Evolutionary conservation across 371 early-diverging fungal genomes (phyloP), one percentile per base, ranked within the genome.

Genomic region (Neoconidiobolus thromboides): DNA sequence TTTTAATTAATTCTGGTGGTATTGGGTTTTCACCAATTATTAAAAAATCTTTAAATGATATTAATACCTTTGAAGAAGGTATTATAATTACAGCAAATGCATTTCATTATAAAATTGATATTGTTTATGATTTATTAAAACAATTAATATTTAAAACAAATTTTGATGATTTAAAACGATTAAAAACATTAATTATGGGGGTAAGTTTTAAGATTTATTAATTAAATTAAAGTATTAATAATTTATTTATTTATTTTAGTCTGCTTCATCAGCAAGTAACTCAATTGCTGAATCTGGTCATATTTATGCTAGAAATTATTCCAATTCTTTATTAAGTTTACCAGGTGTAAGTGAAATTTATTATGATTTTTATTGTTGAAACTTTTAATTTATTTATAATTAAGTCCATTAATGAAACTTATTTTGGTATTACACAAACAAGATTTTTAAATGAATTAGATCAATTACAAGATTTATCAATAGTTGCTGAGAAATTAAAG

Each of bases 261-360:
- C 76, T 64, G 83, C 89, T 0, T 74, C 84, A 1, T 73, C 73
- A 26, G 69, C 85, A 66, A 83, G 79, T 43, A 89, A 87, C 67
- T 79, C 83, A 0, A 78, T 95, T n/a, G 89, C 87, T 3, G 77
- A 82, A 36, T 75, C 79, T 12, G 96, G 96, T 6, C 94, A 94
- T 64, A 65, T 73, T 0, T 91, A 80, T 69, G 96, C 94, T 0
- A 74, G 80, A 42, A 76, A 81, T 0, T 80, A 82, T 62, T 83
- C 87, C 7, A 80, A 76, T 6, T 76, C 86, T 2, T 73, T 70
- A 1, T 62, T 91, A 66, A 78, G 83, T 0, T 79, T 80, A 15
- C 73, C 80, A 2, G 71, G 73, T 66, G 65, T 68, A 59, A 64
- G 72, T 61, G 46, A 26, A 26, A 46, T n/a, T 39, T 9, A 26